Base-by-base conservation (phyloP, 805 yeast species). In the Dipodascopsis uninucleata region DNA sequence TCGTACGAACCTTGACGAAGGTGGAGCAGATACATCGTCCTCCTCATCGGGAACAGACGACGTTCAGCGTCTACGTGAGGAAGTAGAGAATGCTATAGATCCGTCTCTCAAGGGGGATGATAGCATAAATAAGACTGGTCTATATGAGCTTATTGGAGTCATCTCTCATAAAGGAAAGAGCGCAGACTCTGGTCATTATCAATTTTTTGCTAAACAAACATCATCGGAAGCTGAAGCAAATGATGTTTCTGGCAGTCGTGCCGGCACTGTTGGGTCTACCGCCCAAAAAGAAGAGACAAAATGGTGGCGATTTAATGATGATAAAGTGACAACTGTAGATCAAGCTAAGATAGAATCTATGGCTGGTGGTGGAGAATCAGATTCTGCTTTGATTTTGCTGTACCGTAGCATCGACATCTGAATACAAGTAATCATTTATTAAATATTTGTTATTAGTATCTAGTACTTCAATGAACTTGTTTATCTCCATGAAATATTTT, bases 131-230 rank as follows among this genome's bases (percentile, higher is more conserved):
- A 90, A 95, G 4, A 81, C 94, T 0, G 86, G 93, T 1, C 77
- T 93, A 29, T 93, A 93, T 61, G 88, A 87, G 54, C 75, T 93
- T 54, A 70, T 72, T 29, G 87, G 95, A 1, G 77, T 93, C 20
- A 78, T 93, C 48, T 87, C 97, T 1, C 99, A 93, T 68, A 84
- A 82, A 61, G 99, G 99, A 39, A 81, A 96, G 5, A 80, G 89
- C 34, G 96, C 97, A 0, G 97, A 93, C 64, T 83, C 96, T 23
- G 99, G 99, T 14, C 99, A 93, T 67, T 93, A 93, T 66, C 97
- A 89, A 68, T 81, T 90, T 23, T 93, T 85, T 68, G 81, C 84
- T 12, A 81, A 77, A 58, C 93, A 89, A 64, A 77, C 72, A 26
- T 67, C 66, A 16, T 87, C 82, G 59, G 60, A 71, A 40, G 36